Percentiles rank a stretch among this genome's conserved stretches.
These are phyloP conservation scores for Phaseolus lunatus DNA, from an alignment of 306 rosid species.

Conservation along the genomic window DNA sequence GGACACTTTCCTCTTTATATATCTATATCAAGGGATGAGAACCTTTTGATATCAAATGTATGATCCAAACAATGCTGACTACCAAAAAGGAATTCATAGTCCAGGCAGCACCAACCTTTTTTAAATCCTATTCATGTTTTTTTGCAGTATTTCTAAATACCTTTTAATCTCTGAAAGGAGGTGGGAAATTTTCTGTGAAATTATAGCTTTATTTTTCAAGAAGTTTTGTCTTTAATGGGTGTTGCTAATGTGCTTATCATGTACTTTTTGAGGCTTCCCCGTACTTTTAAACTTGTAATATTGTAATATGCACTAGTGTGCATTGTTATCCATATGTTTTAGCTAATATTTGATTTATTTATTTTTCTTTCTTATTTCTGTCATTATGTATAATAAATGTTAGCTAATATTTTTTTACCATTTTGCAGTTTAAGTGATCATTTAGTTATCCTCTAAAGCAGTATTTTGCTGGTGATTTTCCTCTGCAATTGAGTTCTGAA, in stretches of 20 bases:
- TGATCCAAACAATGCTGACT: background rate
- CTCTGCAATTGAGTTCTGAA: constrained; percentile 22
- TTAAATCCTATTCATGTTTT: background rate
- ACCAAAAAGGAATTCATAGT: background rate
- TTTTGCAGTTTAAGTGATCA: constrained; percentile 32
- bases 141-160: background rate
- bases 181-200: background rate
- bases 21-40: background rate
- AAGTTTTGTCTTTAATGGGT: constrained; percentile 1
- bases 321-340: background rate
- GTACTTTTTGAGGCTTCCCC: constrained; percentile 33
- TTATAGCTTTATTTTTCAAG: constrained; percentile 9
- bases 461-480: constrained; percentile 38
- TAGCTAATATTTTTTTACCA: constrained; percentile 21
- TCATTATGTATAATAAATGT: background rate
- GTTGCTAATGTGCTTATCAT: background rate
- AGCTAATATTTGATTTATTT: background rate
- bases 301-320: background rate
- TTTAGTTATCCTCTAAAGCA: constrained; percentile 30
- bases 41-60: background rate
- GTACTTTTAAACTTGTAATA: constrained; percentile 22
- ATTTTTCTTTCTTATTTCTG: background rate
- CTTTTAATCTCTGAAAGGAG: background rate
- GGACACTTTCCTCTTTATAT: background rate
- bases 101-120: background rate